Percentiles rank a stretch among this genome's conserved stretches.
phyloP scores from a whole-genome alignment of 2,329 filamentous ascomycete genomes.

The Verticillium nubilum region DNA sequence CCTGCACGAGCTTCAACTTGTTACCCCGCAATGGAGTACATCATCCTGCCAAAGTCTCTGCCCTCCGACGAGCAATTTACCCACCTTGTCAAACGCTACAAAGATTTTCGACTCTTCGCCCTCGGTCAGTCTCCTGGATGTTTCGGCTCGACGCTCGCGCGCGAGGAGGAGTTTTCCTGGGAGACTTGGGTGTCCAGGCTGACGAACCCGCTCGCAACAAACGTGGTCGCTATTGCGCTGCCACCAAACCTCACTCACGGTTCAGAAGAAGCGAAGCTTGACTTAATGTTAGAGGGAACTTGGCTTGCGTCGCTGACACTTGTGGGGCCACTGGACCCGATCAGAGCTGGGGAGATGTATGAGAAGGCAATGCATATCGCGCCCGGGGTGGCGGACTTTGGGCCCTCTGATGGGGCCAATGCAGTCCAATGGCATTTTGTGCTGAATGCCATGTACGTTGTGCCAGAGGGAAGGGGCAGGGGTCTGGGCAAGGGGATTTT shows the following conservation, averaged over 20 bases:
- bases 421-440: neutral
- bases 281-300: neutral
- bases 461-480: neutral
- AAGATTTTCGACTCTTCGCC: constrained; percentile 6
- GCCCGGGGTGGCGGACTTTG: neutral
- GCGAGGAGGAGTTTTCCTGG: constrained; percentile 3
- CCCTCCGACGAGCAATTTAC: neutral
- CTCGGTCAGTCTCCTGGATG: constrained; percentile 4
- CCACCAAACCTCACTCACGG: neutral
- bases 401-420: neutral
- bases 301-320: constrained; percentile 5
- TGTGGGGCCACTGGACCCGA: constrained; percentile 3
- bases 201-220: constrained; percentile 3
- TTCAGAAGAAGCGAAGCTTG: neutral
- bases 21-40: neutral
- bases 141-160: constrained; percentile 7
- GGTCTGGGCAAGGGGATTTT: neutral
- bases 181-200: constrained; percentile 4
- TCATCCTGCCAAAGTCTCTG: constrained; percentile 3
- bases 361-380: neutral
- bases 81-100: constrained; percentile 1
- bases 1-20: neutral
- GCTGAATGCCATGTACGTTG: constrained; percentile 9
- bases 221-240: constrained; percentile 1
- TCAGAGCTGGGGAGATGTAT: neutral